Conservation (phyloP, 805 yeast genomes). For the Lipomyces yamanashiensis region DNA sequence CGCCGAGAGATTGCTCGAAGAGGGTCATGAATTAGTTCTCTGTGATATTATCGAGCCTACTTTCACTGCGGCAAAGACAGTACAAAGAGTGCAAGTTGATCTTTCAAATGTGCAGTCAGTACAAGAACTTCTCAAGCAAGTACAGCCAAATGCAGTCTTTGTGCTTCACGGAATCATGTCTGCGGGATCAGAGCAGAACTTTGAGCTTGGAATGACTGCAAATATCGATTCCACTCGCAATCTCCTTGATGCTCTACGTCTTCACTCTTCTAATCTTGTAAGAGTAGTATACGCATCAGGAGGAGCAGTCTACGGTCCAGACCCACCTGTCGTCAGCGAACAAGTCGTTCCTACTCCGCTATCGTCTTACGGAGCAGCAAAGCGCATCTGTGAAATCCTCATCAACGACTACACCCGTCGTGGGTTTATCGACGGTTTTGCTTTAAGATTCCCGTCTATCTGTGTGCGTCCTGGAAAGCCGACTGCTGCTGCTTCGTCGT, state of each 20-base stretch:
- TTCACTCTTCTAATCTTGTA: constrained; percentile 2
- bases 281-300: constrained; percentile 40
- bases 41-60: constrained; percentile 36
- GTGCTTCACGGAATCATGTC: constrained; percentile 41
- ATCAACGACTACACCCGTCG: constrained; percentile 39
- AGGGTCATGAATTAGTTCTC: constrained; percentile 22
- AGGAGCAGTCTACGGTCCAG: constrained; percentile 37
- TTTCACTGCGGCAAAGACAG: background rate
- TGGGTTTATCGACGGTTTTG: constrained; percentile 38
- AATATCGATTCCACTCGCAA: constrained; percentile 38
- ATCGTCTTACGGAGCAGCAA: constrained; percentile 40
- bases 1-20: constrained; percentile 29
- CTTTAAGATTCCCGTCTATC: constrained; percentile 36
- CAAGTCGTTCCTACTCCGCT: constrained; percentile 36
- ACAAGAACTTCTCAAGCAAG: background rate
- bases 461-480: constrained; percentile 40
- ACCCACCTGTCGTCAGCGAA: constrained; percentile 32
- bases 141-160: constrained; percentile 30
- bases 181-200: constrained; percentile 39
- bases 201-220: constrained; percentile 39
- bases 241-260: constrained; percentile 29
- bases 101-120: constrained; percentile 13
- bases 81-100: no score
- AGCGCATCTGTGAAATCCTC: constrained; percentile 36
- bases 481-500: constrained; percentile 39